These are phyloP conservation scores for Trypethelium eluteriae DNA, from an alignment of 495 filamentous ascomycete species.

Conservation along the genomic window DNA sequence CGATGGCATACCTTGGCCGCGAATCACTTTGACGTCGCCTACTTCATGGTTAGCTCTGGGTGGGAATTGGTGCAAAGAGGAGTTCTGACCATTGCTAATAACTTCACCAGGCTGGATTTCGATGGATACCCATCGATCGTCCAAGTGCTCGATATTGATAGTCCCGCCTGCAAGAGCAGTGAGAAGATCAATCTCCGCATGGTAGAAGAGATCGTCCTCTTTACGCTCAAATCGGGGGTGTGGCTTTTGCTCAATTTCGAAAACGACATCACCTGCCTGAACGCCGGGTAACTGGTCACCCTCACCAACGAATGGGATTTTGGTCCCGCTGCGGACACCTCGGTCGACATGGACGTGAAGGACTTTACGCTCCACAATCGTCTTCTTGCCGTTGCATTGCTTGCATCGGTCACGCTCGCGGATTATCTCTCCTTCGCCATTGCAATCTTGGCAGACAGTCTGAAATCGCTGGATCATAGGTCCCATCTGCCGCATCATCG, in stretches of 20 bases:
- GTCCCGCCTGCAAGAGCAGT: constrained; percentile 87
- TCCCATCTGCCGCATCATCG: constrained; percentile 99
- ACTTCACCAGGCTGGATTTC: constrained; percentile 88
- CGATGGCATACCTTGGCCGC: constrained; percentile 97
- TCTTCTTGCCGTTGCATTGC: constrained; percentile 92
- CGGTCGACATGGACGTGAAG: constrained; percentile 96
- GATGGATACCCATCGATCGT: constrained; percentile 91
- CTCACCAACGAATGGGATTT: constrained; percentile 92
- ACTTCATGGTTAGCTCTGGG: constrained; percentile 24
- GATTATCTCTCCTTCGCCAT: constrained; percentile 92
- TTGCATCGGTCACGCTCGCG: constrained; percentile 96
- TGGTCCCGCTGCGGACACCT: constrained; percentile 85
- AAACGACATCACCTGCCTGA: constrained; percentile 87
- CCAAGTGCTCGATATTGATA: constrained; percentile 89
- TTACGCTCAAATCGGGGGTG: constrained; percentile 91
- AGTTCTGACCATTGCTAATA: constrained; percentile 75
- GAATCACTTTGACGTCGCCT: constrained; percentile 91
- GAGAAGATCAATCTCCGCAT: constrained; percentile 89
- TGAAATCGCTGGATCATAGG: constrained; percentile 99
- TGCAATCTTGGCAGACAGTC: constrained; percentile 96
- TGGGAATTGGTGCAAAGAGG: constrained; percentile 7
- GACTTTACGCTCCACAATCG: constrained; percentile 91
- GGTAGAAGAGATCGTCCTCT: constrained; percentile 92
- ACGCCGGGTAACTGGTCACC: constrained; percentile 95
- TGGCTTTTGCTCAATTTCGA: constrained; percentile 97